phyloP scores from a whole-genome alignment of 306 rosid species.

The Spatholobus suberectus region DNA sequence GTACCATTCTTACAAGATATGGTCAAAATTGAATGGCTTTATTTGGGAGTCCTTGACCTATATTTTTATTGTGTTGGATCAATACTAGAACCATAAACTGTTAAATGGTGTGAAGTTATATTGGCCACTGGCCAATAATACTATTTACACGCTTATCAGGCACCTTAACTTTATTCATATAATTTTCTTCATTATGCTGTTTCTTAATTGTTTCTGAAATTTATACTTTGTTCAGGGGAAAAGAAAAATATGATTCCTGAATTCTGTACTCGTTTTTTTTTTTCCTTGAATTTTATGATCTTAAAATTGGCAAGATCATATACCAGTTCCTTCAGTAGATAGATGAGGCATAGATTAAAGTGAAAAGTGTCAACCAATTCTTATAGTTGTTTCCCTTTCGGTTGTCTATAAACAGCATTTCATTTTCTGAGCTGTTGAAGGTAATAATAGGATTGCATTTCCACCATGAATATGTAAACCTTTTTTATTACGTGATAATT shows the following conservation, averaged over 20 bases:
- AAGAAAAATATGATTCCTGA: not conserved
- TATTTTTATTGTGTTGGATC: constrained; percentile 34
- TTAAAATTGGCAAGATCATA: not conserved
- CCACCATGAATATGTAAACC: not conserved
- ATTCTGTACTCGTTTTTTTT: not conserved
- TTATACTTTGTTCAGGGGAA: not conserved
- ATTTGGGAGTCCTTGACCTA: constrained; percentile 40
- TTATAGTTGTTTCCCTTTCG: not conserved
- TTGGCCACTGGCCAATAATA: constrained; percentile 2
- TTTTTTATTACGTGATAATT: not conserved
- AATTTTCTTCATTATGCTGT: not conserved
- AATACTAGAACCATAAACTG: constrained; percentile 31
- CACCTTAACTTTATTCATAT: constrained; percentile 1
- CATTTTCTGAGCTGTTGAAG: not conserved
- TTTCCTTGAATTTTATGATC: not conserved
- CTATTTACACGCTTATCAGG: constrained; percentile 15
- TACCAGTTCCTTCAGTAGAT: not conserved
- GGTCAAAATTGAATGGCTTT: constrained; percentile 46
- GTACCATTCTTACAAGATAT: constrained; percentile 48
- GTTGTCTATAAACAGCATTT: not conserved
- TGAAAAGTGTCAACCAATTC: not conserved
- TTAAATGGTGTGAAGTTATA: constrained; percentile 42
- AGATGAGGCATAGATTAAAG: not conserved
- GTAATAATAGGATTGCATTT: not conserved
- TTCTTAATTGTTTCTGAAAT: not conserved